Evolutionary conservation across 257 asterid species (phyloP), one percentile per base, ranked within the genome.

Genomic region (Solanum chiquidenum): DNA sequence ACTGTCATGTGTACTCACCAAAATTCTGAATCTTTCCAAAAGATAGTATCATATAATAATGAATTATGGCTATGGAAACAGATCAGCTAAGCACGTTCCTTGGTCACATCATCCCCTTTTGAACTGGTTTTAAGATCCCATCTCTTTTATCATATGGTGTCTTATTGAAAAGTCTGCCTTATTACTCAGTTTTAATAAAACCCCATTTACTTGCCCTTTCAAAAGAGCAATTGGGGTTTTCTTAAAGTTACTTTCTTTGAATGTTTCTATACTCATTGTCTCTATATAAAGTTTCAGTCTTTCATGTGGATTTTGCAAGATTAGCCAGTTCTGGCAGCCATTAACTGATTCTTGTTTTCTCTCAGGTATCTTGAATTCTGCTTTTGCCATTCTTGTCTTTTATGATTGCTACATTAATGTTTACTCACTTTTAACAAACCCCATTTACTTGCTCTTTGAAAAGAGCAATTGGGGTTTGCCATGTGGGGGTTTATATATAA

Each of bases 41-140:
- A 13, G 27, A 8, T 60, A 1, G 44, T 35, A 9, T 21, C 21
- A 40, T 33, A 49, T n/a, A 82, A 82, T 82, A 82, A 49, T 82
- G 64, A 79, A 46, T 3, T 46, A 25, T 79, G 38, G 34, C 20
- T 6, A 88, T 40, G 58, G 55, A 34, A 55, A 91, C 88, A 92
- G 94, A 90, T 91, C 90, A 92, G 91, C 94, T 83, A 74, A 79
- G 92, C 97, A 95, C 95, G 96, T 95, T 92, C 86, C 12, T 82
- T 25, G 38, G 68, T 82, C 85, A 82, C 85, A 82, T 20, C 40
- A 79, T 9, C 38, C 2, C 69, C 85, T 31, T 82, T 82, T 49
- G 18, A 80, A 80, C 85, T 82, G 42, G 69, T 82, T 49, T 49
- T 49, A 49, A 49, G 86, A 82, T 82, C 86, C 86, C 71, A 31